These are phyloP conservation scores for Cutaneotrichosporon sp. DNA, from an alignment of 1,284 basidiomycete genomes.

Conservation along the genomic window DNA sequence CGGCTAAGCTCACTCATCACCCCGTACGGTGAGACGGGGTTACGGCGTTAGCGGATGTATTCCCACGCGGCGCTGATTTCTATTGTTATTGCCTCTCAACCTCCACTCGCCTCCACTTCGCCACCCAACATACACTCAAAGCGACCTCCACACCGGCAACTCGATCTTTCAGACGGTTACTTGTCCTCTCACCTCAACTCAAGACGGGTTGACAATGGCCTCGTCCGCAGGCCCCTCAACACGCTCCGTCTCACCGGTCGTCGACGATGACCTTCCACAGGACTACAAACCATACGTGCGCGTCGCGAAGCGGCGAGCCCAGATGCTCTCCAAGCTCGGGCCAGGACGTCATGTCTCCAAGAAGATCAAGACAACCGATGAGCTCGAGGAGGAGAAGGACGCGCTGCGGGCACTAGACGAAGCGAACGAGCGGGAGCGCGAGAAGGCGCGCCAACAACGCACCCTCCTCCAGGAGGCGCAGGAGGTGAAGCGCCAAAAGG, in stretches of 20 bases:
- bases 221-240: background rate
- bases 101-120: background rate
- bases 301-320: constrained; percentile 40
- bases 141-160: background rate
- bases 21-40: background rate
- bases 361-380: constrained; percentile 17
- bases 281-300: constrained; percentile 27
- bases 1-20: background rate
- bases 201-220: constrained; percentile 6
- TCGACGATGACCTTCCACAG: constrained; percentile 50
- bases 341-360: constrained; percentile 47
- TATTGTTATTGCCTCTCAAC: background rate
- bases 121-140: too few relatives aligned
- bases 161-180: constrained; percentile 1
- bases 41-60: constrained; percentile 14
- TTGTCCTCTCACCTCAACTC: too few relatives aligned
- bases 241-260: constrained; percentile 48
- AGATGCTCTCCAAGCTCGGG: constrained; percentile 57
- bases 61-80: constrained; percentile 10
- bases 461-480: constrained; percentile 88
- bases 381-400: constrained; percentile 16
- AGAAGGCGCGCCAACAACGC: constrained; percentile 72
- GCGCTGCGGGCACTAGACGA: constrained; percentile 14
- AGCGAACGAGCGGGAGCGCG: constrained; percentile 42
- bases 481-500: constrained; percentile 81